These are phyloP conservation scores for Raphanus sativus DNA, from an alignment of 345 rosid genomes.

Conservation along the genomic window DNA sequence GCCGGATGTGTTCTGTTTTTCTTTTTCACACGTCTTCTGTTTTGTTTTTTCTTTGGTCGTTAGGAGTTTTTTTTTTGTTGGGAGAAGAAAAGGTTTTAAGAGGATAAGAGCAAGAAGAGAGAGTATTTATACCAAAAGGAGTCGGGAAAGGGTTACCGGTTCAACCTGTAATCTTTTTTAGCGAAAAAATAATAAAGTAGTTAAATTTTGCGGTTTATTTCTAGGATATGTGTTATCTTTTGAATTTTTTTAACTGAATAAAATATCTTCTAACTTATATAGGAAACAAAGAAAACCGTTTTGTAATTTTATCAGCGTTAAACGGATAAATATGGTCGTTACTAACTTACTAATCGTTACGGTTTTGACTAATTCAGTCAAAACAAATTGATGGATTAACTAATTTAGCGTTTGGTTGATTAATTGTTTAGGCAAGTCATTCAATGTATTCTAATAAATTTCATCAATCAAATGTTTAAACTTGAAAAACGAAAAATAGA, in stretches of 20 bases:
- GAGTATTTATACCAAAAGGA: constrained; percentile 37
- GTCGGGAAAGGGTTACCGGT: constrained; percentile 31
- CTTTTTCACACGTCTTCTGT: neutral
- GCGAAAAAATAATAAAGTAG: neutral
- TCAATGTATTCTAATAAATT: neutral
- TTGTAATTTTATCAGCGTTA: constrained; percentile 6
- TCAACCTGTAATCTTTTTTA: constrained; percentile 27
- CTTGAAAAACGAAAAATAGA: neutral
- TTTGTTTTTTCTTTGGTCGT: neutral
- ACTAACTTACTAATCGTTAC: constrained; percentile 18
- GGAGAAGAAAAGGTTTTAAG: constrained; percentile 25
- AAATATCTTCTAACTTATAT: neutral
- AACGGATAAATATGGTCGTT: constrained; percentile 31
- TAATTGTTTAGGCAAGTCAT: neutral
- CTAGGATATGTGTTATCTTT: constrained; percentile 2
- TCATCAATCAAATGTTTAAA: neutral
- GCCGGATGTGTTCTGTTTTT: constrained; percentile 2
- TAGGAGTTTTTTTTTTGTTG: neutral
- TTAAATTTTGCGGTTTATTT: neutral
- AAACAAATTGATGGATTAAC: neutral
- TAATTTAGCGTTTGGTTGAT: constrained; percentile 6
- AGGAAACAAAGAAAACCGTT: constrained; percentile 25
- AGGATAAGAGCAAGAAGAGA: constrained; percentile 35
- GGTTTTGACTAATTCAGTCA: constrained; percentile 38
- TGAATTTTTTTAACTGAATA: constrained; percentile 10